A percentile compares a stretch with the other conserved stretches of the same genome.
phyloP scores from a whole-genome alignment of 2,329 filamentous ascomycete species.

The Alternaria sp. region DNA sequence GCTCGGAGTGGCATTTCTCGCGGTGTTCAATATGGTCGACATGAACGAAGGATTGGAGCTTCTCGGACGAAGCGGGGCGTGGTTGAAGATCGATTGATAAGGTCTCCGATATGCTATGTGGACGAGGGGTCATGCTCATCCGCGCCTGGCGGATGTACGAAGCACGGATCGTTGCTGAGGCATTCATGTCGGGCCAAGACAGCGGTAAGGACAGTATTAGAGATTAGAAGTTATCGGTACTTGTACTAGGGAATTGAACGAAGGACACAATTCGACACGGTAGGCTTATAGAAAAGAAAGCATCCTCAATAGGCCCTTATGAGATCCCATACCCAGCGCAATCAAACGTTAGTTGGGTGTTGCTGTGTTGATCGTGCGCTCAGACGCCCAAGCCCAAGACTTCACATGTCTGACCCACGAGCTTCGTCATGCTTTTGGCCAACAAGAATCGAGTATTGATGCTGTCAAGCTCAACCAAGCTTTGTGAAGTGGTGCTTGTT shows the following conservation, averaged over 20 bases:
- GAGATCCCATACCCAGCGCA: not conserved
- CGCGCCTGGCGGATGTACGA: conserved; percentile 34
- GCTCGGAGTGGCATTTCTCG: conserved; percentile 27
- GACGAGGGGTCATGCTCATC: conserved; percentile 21
- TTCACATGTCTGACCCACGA: conserved; percentile 22
- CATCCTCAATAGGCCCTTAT: not conserved
- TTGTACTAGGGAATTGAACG: not conserved
- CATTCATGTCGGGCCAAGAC: conserved; percentile 30
- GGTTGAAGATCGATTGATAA: conserved; percentile 11
- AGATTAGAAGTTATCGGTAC: conserved; percentile 14
- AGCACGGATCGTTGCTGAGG: conserved; percentile 37
- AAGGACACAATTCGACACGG: not conserved
- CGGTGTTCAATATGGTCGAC: conserved; percentile 31
- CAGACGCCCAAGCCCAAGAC: conserved; percentile 10
- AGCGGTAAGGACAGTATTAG: not conserved
- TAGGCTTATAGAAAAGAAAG: not conserved
- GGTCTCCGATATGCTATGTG: conserved; percentile 1
- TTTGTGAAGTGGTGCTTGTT: conserved; percentile 15
- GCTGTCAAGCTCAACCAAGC: conserved; percentile 22
- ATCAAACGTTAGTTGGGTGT: not conserved
- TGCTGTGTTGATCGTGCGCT: conserved; percentile 1
- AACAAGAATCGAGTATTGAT: not conserved
- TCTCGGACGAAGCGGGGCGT: conserved; percentile 25
- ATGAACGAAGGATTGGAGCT: conserved; percentile 25
- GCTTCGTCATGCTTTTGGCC: conserved; percentile 8